Evolutionary conservation across 2,329 filamentous ascomycete genomes (phyloP), one percentile per base, ranked within the genome.

Genomic region (Harringtonia aguacate): DNA sequence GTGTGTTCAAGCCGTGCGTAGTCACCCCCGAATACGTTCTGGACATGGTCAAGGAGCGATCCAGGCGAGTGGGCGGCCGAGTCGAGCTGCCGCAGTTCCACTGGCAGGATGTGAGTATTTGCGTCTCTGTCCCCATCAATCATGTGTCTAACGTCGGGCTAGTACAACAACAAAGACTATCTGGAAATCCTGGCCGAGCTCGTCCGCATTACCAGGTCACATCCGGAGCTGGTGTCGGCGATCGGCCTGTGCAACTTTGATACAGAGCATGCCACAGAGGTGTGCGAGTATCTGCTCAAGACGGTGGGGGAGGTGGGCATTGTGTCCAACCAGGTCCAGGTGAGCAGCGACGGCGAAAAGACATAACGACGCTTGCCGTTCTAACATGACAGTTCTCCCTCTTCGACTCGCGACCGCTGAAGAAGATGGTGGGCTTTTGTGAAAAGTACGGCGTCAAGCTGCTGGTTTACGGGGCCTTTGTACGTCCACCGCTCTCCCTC

Each of bases 231-330:
- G 1, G 53, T 61, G 10, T 48, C 53, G n/a, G 36, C 56, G 1
- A 52, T 62, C n/a, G 59, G 59, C 1, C 50, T 61, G 10, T 61
- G 60, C 47, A 62, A 62, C 46, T 62, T 62, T 42, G 60, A 62
- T 39, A 52, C 59, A 3, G 46, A 53, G 31, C 57, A 61, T 45
- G 50, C 50, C 8, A 50, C 51, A 34, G 53, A 61, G 37, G 56
- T 53, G 2, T 63, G 60, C 49, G 52, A 62, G 43, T 54, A 63
- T 39, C 48, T 64, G 3, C 21, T 60, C 21, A 41, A 46, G 3
- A 54, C 53, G 45, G 55, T 52, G 0, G 56, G 59, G 17, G 29
- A 33, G 4, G 55, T 59, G 4, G 56, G 53, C 2, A 43, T 61
- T n/a, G 55, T 58, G 8, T 58, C 59, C 8, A 61, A 61, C 28